phyloP scores from a whole-genome alignment of 345 rosid species.

The Citrus maxima region DNA sequence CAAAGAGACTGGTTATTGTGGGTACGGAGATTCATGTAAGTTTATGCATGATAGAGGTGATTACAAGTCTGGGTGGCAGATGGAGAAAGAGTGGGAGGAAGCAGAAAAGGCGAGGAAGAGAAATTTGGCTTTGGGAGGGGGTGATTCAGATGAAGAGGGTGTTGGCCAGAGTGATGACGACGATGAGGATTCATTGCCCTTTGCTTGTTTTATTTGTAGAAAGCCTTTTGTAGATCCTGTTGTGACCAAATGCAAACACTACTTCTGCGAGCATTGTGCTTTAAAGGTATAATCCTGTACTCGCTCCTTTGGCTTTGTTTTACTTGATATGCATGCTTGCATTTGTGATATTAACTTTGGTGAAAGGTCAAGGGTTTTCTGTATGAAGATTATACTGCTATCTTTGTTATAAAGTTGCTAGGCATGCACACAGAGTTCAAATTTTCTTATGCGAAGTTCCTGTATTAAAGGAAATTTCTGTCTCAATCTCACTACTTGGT shows the following conservation, averaged over 20 bases:
- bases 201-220: slow-evolving; percentile 88
- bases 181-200: slow-evolving; percentile 61
- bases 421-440: background rate
- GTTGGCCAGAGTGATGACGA: slow-evolving; percentile 35
- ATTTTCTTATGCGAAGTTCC: background rate
- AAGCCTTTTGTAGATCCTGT: slow-evolving; percentile 79
- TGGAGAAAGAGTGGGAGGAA: slow-evolving; percentile 93
- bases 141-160: slow-evolving; percentile 49
- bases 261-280: slow-evolving; percentile 95
- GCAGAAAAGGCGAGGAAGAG: slow-evolving; percentile 81
- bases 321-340: background rate
- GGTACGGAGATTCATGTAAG: slow-evolving; percentile 87
- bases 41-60: slow-evolving; percentile 94
- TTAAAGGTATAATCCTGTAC: slow-evolving; percentile 44
- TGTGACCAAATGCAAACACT: slow-evolving; percentile 81
- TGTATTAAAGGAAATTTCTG: background rate
- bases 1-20: slow-evolving; percentile 93
- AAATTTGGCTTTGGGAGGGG: slow-evolving; percentile 60
- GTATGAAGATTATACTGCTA: background rate
- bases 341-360: background rate
- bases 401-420: background rate
- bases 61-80: slow-evolving; percentile 89
- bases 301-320: background rate
- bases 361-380: background rate
- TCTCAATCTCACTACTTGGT: background rate